Evolutionary conservation across 495 filamentous ascomycete species (phyloP), one percentile per base, ranked within the genome.

Genomic region (Glarea lozoyensis): DNA sequence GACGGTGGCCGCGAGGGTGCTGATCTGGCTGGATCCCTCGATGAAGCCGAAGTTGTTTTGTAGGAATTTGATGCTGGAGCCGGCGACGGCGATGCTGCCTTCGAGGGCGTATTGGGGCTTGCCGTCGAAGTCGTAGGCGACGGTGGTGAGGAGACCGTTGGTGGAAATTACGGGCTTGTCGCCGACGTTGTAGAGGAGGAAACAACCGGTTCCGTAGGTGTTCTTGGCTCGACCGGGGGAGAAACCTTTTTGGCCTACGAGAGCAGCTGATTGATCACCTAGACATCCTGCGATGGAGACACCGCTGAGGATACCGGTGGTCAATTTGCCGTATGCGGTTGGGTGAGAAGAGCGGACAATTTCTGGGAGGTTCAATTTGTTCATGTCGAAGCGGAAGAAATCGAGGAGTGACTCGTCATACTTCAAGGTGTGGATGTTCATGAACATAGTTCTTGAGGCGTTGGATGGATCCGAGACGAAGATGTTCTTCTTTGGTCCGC

Each of bases 391-490:
- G 25, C 75, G 78, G 60, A 95, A 95, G 68, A 92, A 96, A 13
- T 77, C 65, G 33, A 96, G 68, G 4, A 93, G 69, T 31, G 67
- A 71, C 38, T 90, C 77, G 57, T 92, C 87, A 58, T 95, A 96
- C 52, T 93, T 64, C 24, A 92, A 67, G 2, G 82, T 90, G 46
- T 82, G 74, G 29, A 96, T 72, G 61, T 95, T 90, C 79, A 93
- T 88, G 61, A 95, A 94, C 89, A 94, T 94, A 43, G 88, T 96
- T 53, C 89, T 65, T n/a, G 85, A 90, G 16, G 90, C 88, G 59
- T 96, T 96, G 39, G 86, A 90, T 13, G 82, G 77, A 60, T 96
- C 89, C 2, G 89, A 92, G 33, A 96, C 85, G 47, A 84, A 77
- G 32, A 84, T 57, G 32, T 77, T 78, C 20, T 57, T 64, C 40